Evolutionary conservation across 148 eudicot species (phyloP), one percentile per base, ranked within the genome.

Genomic region (Chenopodium suecicum): DNA sequence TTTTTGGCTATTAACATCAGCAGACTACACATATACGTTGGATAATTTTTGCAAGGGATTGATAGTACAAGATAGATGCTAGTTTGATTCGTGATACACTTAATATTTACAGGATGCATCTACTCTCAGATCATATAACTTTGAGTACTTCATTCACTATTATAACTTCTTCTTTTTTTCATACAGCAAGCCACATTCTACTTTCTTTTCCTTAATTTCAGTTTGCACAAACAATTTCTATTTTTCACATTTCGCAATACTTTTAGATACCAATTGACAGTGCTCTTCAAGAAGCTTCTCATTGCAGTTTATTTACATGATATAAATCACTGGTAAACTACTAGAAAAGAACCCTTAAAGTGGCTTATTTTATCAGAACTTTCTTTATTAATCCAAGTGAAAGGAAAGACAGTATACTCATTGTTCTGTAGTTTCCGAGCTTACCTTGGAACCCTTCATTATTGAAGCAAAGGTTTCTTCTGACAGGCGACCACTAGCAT

Each of bases 361-460:
- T 50, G 14, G 14, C 14, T 50, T 3, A 50, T 50, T 41, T 48
- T 50, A 12, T 50, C 14, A 50, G 54, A 50, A 50, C 54, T 11
- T 50, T 12, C 16, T 50, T 50, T 0, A 50, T 50, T 13, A 50
- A 50, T 50, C 54, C 54, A 50, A 12, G 54, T 50, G 54, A 50
- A 50, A 50, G 54, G 12, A 50, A 11, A 50, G 16, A 50, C 2
- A 12, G 54, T 0, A 9, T 9, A 50, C 3, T 48, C 52, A 48
- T 50, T 50, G 16, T 10, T 1, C 16, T 50, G 54, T 12, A 50
- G 54, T 50, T 50, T 50, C 1, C 5, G 56, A 10, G 22, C 79
- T 79, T 84, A 91, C 98, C 91, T 90, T 91, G 63, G 98, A 94
- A 83, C 91, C 94, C 83, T 90, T 86, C 90, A 91, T 75, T 86